Conservation (phyloP, 2,329 filamentous ascomycete species). For the Exophiala oligosperma region DNA sequence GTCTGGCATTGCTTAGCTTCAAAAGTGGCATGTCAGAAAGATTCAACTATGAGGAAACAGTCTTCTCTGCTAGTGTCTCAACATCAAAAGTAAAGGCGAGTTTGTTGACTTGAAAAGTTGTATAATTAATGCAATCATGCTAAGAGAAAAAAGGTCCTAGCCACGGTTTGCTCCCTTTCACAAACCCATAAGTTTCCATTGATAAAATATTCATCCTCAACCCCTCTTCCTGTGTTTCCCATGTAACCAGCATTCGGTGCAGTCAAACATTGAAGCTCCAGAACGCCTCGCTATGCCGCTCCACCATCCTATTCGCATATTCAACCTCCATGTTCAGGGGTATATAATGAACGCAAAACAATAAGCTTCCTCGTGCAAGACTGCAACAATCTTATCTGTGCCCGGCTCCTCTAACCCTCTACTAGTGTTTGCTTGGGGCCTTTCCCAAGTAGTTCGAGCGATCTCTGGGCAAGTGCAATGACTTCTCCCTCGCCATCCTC, state of each 20-base stretch:
- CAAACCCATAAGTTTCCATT: constrained; percentile 6
- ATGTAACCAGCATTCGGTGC: neutral
- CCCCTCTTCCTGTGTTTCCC: neutral
- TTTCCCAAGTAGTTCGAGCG: constrained; percentile 80
- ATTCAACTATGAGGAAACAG: constrained; percentile 17
- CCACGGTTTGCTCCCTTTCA: constrained; percentile 1
- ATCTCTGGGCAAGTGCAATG: constrained; percentile 84
- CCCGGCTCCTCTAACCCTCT: constrained; percentile 61
- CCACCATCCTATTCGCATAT: constrained; percentile 12
- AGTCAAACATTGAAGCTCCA: neutral
- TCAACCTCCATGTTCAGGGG: constrained; percentile 12
- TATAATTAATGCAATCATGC: constrained; percentile 19
- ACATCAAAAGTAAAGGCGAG: neutral
- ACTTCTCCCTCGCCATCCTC: constrained; percentile 94
- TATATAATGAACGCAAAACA: constrained; percentile 22
- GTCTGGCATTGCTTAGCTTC: constrained; percentile 16
- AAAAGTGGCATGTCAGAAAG: constrained; percentile 14
- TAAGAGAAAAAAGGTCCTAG: constrained; percentile 3
- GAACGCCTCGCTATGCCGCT: constrained; percentile 27
- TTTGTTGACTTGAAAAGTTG: neutral
- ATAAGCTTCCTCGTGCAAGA: neutral
- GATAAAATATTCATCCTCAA: constrained; percentile 1
- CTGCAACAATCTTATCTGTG: neutral
- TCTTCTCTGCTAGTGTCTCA: neutral
- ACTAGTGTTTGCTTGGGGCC: constrained; percentile 75